A percentile compares a stretch with the other conserved stretches of the same genome.
phyloP scores from a whole-genome alignment of 768 basidiomycete species.

The Kwoniella sp. region DNA sequence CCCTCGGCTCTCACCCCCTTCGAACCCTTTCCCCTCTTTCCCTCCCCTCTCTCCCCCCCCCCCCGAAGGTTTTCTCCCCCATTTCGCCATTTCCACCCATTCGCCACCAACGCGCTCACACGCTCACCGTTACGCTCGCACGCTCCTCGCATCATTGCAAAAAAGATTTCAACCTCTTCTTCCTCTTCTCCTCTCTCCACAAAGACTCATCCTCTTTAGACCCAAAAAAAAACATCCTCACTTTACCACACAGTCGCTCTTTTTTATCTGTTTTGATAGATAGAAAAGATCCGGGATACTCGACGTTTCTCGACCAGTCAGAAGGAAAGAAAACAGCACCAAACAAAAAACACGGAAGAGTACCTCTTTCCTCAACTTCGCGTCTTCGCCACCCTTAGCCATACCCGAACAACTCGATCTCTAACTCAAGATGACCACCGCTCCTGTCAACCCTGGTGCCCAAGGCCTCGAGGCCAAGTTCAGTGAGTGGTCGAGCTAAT shows the following conservation, averaged over 20 bases:
- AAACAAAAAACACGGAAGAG: not conserved
- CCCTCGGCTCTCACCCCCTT: constrained; percentile 1
- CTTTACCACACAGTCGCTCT: constrained; percentile 12
- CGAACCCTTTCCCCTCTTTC: constrained; percentile 14
- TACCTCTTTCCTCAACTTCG: no score
- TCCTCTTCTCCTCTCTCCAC: constrained; percentile 4
- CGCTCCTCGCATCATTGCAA: not conserved
- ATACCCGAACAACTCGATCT: no score
- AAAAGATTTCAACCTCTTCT: constrained; percentile 10
- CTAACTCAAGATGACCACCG: constrained; percentile 25
- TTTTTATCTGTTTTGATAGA: constrained; percentile 15
- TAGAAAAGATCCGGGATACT: constrained; percentile 9
- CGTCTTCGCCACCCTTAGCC: no score
- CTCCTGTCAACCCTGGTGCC: constrained; percentile 25
- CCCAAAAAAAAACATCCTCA: not conserved
- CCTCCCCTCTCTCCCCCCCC: not conserved
- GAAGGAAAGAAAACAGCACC: not conserved
- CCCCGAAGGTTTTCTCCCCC: not conserved
- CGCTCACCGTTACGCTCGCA: no score
- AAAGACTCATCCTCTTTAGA: constrained; percentile 1
- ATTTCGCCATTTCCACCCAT: not conserved
- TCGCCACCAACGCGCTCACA: constrained; percentile 6
- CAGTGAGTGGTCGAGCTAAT: constrained; percentile 31
- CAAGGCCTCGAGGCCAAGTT: constrained; percentile 45
- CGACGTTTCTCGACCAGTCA: no score